Conservation (phyloP, 2,329 filamentous ascomycete species). For the Colletotrichum navitas region DNA sequence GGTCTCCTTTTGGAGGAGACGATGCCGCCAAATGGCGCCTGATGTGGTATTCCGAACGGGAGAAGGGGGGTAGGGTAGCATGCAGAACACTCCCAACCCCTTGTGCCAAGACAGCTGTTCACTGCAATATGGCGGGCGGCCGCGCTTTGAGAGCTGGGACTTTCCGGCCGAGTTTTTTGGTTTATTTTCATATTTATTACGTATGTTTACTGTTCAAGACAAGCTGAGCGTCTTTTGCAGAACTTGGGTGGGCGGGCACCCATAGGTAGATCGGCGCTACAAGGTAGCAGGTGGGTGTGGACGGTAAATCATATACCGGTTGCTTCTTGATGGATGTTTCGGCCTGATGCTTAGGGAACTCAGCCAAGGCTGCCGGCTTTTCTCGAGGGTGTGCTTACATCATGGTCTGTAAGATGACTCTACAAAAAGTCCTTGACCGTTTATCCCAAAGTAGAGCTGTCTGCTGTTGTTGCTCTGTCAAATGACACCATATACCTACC, state of each 20-base stretch:
- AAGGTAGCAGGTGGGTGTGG: constrained; percentile 21
- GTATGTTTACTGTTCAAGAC: not conserved
- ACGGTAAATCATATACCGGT: constrained; percentile 28
- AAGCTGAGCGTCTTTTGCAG: not conserved
- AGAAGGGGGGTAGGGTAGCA: not conserved
- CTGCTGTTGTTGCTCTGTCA: not conserved
- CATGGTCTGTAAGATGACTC: not conserved
- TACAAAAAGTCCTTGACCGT: not conserved
- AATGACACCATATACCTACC: not conserved
- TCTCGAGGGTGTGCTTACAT: not conserved
- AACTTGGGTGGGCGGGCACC: constrained; percentile 1
- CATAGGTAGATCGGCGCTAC: constrained; percentile 18
- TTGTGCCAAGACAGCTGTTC: constrained; percentile 30
- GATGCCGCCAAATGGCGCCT: not conserved
- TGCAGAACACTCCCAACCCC: not conserved
- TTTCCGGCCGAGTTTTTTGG: not conserved
- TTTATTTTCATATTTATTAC: not conserved
- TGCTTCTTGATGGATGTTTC: constrained; percentile 20
- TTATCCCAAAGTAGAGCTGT: not conserved
- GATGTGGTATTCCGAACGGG: constrained; percentile 8
- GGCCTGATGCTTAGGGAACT: not conserved
- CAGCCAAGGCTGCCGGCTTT: not conserved
- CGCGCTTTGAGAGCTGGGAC: not conserved
- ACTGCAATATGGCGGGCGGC: constrained; percentile 11
- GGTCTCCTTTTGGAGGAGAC: not conserved